Percentiles rank a stretch among this genome's conserved stretches.
phyloP scores from a whole-genome alignment of 2,329 filamentous ascomycete species.

The Sporothrix brunneoviolacea region DNA sequence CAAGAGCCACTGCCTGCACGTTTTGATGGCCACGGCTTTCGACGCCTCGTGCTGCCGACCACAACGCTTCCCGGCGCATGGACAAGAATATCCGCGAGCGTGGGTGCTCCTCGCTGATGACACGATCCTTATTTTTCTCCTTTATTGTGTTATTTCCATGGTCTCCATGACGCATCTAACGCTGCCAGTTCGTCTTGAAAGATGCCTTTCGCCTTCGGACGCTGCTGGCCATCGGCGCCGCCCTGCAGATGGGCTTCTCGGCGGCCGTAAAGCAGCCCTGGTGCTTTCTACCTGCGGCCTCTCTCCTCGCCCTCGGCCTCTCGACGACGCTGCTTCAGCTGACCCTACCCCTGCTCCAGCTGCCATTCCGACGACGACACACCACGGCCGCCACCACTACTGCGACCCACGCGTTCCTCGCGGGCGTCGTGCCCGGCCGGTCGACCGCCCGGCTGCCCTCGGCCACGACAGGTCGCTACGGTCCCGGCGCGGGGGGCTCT shows the following conservation, averaged over 20 bases:
- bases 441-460: constrained; percentile 29
- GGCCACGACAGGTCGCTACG: neutral
- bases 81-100: neutral
- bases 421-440: constrained; percentile 27
- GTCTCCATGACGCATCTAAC: neutral
- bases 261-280: constrained; percentile 29
- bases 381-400: constrained; percentile 1
- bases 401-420: constrained; percentile 21
- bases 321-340: constrained; percentile 26
- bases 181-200: constrained; percentile 24
- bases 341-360: constrained; percentile 10
- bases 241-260: constrained; percentile 29
- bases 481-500: neutral
- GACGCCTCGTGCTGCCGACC: neutral
- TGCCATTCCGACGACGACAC: too few relatives aligned
- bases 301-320: constrained; percentile 26
- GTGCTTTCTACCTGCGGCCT: constrained; percentile 28
- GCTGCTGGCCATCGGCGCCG: constrained; percentile 28
- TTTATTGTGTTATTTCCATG: neutral
- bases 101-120: neutral
- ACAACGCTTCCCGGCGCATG: neutral
- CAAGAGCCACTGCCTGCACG: too few relatives aligned
- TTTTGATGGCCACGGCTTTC: neutral
- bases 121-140: neutral
- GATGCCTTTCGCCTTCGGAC: constrained; percentile 29